These are phyloP conservation scores for Termitomyces sp. DNA, from an alignment of 768 basidiomycete genomes.

Conservation along the genomic window DNA sequence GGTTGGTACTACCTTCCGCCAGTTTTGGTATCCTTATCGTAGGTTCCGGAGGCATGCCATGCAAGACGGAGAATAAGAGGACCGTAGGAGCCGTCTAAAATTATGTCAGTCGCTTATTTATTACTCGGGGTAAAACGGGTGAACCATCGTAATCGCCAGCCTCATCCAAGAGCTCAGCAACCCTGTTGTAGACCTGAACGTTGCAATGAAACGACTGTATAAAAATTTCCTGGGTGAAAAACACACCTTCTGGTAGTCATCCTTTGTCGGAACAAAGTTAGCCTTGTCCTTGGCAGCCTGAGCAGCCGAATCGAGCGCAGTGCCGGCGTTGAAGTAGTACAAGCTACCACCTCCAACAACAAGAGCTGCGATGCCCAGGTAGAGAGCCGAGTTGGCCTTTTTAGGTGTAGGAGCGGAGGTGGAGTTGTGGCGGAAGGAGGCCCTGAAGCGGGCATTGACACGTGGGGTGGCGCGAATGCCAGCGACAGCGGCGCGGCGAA, in stretches of 20 bases:
- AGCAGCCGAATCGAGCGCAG: slow-evolving; percentile 56
- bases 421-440: slow-evolving; percentile 56
- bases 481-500: slow-evolving; percentile 40
- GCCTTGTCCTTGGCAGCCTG: slow-evolving; percentile 61
- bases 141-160: slow-evolving; percentile 85
- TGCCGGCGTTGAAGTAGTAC: slow-evolving; percentile 51
- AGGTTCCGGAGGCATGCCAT: slow-evolving; percentile 94
- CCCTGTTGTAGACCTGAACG: slow-evolving; percentile 80
- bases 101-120: slow-evolving; percentile 4
- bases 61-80: slow-evolving; percentile 88
- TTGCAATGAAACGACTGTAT: background rate
- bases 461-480: slow-evolving; percentile 23
- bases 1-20: slow-evolving; percentile 68
- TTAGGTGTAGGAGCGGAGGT: slow-evolving; percentile 44
- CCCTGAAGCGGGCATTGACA: slow-evolving; percentile 28
- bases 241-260: slow-evolving; percentile 85
- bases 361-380: slow-evolving; percentile 58
- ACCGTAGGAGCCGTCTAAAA: slow-evolving; percentile 80
- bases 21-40: slow-evolving; percentile 72
- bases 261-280: slow-evolving; percentile 73
- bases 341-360: slow-evolving; percentile 61
- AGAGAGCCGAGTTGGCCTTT: slow-evolving; percentile 54
- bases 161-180: slow-evolving; percentile 74
- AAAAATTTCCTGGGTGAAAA: background rate
- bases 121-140: slow-evolving; percentile 11